phyloP scores from a whole-genome alignment of 495 filamentous ascomycete species.

The Hypoxylon rickii region DNA sequence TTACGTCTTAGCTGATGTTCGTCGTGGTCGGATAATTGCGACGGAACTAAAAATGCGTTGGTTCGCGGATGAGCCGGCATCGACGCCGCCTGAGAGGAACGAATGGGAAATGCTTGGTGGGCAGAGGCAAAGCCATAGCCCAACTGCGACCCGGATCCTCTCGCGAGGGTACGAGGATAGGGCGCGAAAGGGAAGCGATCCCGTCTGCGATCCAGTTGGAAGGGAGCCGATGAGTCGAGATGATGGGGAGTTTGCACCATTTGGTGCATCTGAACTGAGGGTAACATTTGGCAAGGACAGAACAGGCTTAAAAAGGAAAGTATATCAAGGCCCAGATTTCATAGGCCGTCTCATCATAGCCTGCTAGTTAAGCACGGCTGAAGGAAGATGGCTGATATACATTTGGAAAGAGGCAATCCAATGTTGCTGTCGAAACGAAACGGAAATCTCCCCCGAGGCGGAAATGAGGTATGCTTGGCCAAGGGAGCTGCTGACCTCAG shows the following conservation, averaged over 20 bases:
- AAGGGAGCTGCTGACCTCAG: constrained; percentile 5
- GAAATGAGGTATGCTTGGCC: not conserved
- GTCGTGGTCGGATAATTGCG: constrained; percentile 45
- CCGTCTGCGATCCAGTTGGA: constrained; percentile 38
- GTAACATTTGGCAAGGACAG: constrained; percentile 44
- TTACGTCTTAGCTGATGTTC: constrained; percentile 91
- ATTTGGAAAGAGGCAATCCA: constrained; percentile 16
- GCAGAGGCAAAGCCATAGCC: constrained; percentile 26
- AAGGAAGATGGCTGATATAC: constrained; percentile 36
- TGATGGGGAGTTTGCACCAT: constrained; percentile 48
- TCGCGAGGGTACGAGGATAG: constrained; percentile 26
- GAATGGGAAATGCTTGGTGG: constrained; percentile 46
- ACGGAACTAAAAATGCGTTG: constrained; percentile 32
- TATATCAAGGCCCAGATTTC: constrained; percentile 22
- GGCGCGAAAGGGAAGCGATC: constrained; percentile 39
- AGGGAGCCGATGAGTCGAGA: constrained; percentile 41
- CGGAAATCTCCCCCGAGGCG: constrained; percentile 7
- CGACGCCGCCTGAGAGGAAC: constrained; percentile 41
- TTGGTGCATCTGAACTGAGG: constrained; percentile 53
- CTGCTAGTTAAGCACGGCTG: constrained; percentile 43
- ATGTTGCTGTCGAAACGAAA: not conserved
- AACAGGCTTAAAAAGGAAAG: constrained; percentile 24
- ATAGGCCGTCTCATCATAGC: constrained; percentile 44
- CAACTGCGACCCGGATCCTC: constrained; percentile 20
- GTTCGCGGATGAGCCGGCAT: constrained; percentile 24